Evolutionary conservation across 2,329 filamentous ascomycete genomes (phyloP).

Genomic region (Lasiodiplodia hormozganensis): DNA sequence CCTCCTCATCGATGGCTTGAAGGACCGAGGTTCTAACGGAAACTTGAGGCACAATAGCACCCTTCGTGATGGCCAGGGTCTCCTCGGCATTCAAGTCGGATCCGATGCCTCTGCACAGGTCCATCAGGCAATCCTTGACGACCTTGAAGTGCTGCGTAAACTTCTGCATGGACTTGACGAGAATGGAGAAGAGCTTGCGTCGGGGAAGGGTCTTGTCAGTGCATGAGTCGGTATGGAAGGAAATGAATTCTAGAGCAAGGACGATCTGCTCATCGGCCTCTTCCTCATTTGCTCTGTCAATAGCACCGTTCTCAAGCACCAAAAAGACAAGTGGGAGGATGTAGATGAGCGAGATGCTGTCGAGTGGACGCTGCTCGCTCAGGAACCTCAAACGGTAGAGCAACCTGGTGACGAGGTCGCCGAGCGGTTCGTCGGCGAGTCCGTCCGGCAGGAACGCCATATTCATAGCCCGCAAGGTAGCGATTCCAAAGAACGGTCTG

Average conservation of each 20-base stretch:
- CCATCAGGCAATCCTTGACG: constrained; percentile 88
- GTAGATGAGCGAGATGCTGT: constrained; percentile 86
- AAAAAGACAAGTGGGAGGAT: constrained; percentile 81
- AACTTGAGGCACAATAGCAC: constrained; percentile 77
- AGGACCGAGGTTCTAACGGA: constrained; percentile 84
- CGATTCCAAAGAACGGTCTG: constrained; percentile 84
- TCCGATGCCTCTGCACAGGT: constrained; percentile 83
- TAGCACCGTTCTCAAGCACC: constrained; percentile 79
- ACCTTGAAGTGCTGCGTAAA: constrained; percentile 95
- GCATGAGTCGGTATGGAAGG: constrained; percentile 85
- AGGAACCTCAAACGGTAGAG: constrained; percentile 90
- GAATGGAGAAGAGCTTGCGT: constrained; percentile 70
- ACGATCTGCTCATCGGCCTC: constrained; percentile 90
- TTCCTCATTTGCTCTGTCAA: constrained; percentile 71
- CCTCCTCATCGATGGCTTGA: constrained; percentile 87
- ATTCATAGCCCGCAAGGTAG: constrained; percentile 80
- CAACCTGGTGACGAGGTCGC: constrained; percentile 83
- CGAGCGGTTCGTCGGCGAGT: constrained; percentile 79
- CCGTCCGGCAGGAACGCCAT: constrained; percentile 75
- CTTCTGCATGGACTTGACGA: constrained; percentile 83
- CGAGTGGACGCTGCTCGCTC: constrained; percentile 92
- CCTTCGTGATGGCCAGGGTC: constrained; percentile 76
- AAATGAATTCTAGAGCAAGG: constrained; percentile 84
- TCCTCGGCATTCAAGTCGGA: constrained; percentile 78
- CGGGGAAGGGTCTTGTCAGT: constrained; percentile 78